Conservation (phyloP, 306 rosid genomes). For the Alnus glutinosa region DNA sequence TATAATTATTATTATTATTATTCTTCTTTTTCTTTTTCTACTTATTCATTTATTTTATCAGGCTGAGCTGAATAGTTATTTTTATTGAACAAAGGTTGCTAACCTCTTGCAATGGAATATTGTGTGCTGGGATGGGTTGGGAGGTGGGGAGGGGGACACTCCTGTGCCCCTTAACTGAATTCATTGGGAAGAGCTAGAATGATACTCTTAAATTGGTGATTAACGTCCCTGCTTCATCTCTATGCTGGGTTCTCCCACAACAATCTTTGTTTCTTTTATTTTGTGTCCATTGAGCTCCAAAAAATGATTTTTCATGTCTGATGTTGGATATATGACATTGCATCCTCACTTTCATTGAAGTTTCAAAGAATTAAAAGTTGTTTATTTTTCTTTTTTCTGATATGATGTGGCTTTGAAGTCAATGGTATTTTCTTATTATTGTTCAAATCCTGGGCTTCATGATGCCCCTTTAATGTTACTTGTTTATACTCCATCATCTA, state of each 20-base stretch:
- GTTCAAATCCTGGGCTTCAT: neutral
- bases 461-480: neutral
- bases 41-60: neutral
- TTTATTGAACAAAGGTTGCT: neutral
- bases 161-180: neutral
- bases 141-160: too few species aligned
- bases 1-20: too few species aligned
- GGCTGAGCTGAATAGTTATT: neutral
- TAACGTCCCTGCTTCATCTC: neutral
- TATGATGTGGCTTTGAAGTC: neutral
- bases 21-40: neutral
- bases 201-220: neutral
- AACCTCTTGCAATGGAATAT: neutral
- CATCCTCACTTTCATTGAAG: neutral
- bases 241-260: neutral
- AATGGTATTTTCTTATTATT: neutral
- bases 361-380: neutral
- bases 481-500: conserved; percentile 17
- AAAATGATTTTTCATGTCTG: neutral
- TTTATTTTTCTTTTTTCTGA: neutral
- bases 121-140: neutral
- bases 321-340: neutral
- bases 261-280: neutral
- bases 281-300: neutral
- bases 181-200: neutral